A percentile compares a stretch with the other conserved stretches of the same genome.
phyloP scores from a whole-genome alignment of 75 land plant genomes.

The Selaginella moellendorffii region DNA sequence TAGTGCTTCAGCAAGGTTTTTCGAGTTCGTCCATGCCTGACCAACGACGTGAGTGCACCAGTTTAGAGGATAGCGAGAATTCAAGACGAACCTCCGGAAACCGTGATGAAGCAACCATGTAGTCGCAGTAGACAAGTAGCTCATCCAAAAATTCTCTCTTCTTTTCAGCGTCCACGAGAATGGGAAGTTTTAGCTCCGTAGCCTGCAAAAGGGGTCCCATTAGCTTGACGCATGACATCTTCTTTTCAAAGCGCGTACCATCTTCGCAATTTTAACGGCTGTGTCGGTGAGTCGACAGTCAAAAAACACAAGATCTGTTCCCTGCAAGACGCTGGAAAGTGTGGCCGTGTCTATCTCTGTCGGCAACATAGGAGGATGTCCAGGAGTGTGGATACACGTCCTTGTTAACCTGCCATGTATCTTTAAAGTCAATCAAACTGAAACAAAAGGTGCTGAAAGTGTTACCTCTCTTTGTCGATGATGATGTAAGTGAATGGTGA shows the following conservation, averaged over 20 bases:
- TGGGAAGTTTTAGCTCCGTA: conserved; percentile 36
- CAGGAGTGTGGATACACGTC: conserved; percentile 76
- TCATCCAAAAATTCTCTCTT: conserved; percentile 74
- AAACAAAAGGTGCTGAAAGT: not conserved
- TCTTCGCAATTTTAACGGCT: conserved; percentile 59
- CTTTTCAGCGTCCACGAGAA: conserved; percentile 76
- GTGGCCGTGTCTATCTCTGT: conserved; percentile 37
- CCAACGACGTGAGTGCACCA: not conserved
- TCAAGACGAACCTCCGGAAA: conserved; percentile 70
- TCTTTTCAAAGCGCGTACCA: conserved; percentile 26
- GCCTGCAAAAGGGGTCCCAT: conserved; percentile 34
- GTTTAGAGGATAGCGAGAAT: not conserved
- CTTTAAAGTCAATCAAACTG: not conserved
- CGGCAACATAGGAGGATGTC: conserved; percentile 57
- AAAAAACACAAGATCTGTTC: conserved; percentile 42
- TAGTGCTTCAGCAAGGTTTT: conserved; percentile 58
- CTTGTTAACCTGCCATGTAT: conserved; percentile 53
- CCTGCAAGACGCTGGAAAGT: conserved; percentile 35
- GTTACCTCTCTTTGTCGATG: conserved; percentile 74
- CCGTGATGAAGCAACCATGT: conserved; percentile 65
- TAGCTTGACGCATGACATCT: not conserved
- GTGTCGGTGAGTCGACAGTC: conserved; percentile 60
- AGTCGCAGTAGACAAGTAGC: conserved; percentile 36
- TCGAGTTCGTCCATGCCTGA: conserved; percentile 73
- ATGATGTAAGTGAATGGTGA: conserved; percentile 84